These are phyloP conservation scores for Cyclotella distinguenda DNA, from an alignment of 108 stramenopile species.

Conservation along the genomic window DNA sequence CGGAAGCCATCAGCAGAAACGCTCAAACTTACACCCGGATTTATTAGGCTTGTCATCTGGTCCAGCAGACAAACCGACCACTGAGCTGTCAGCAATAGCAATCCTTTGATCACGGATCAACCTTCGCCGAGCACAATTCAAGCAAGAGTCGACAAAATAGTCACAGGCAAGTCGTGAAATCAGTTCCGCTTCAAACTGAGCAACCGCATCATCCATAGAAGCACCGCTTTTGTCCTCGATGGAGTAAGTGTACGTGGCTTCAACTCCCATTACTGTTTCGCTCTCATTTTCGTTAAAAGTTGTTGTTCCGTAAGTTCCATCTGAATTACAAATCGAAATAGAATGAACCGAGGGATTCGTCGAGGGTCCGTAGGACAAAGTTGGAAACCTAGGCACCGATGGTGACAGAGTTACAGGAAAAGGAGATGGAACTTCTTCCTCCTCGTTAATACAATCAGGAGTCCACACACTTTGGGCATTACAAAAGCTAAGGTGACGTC, in stretches of 20 bases:
- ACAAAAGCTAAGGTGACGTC: conserved; percentile 46
- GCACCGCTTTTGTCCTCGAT: conserved; percentile 14
- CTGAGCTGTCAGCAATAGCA: conserved; percentile 18
- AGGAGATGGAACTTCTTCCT: neutral
- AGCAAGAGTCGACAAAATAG: conserved; percentile 33
- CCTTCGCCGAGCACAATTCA: conserved; percentile 18
- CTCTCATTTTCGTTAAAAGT: neutral
- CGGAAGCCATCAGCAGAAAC: neutral
- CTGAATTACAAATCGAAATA: conserved; percentile 26
- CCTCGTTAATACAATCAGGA: conserved; percentile 11
- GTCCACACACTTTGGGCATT: conserved; percentile 39
- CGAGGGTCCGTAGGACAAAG: conserved; percentile 13
- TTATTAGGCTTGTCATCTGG: conserved; percentile 27
- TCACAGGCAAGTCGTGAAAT: conserved; percentile 27
- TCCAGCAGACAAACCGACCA: conserved; percentile 34
- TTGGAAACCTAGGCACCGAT: neutral
- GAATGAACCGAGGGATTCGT: neutral
- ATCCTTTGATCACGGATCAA: conserved; percentile 6
- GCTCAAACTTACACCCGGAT: conserved; percentile 11
- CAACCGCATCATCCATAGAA: conserved; percentile 8
- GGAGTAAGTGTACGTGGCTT: conserved; percentile 25
- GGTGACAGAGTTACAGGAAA: conserved; percentile 7
- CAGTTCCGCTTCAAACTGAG: conserved; percentile 41
- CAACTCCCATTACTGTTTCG: conserved; percentile 3
- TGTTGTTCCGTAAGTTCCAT: conserved; percentile 33